Base-by-base conservation (phyloP, 371 early-diverging fungal genomes). In the Mortierella sp. region DNA sequence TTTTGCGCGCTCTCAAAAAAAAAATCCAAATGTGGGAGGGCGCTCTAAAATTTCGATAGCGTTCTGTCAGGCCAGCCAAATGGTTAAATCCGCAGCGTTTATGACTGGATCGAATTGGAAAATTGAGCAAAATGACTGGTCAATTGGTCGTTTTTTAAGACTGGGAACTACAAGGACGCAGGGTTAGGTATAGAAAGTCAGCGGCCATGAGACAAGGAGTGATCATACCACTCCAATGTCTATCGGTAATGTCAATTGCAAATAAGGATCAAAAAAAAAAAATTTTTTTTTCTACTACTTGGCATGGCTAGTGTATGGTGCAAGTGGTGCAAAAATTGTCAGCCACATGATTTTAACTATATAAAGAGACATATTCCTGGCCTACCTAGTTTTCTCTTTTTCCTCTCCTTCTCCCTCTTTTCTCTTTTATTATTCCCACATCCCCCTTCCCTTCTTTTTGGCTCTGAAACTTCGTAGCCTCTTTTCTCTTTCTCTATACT, bases 51-150 rank as follows among this genome's bases (percentile, higher is more conserved):
- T 63, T 48, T 48, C 63, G 5, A 47, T 47, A 47, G 48, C 15
- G 15, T 47, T 47, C 48, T 47, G 48, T 60, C 19, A 21, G 21
- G 36, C 40, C 43, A 43, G 43, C 43, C 43, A 43, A 60, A 60
- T 67, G 10, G 50, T 33, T 28, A 65, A 58, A 59, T 72, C 66
- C 72, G 72, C 67, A 72, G 72, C 62, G 53, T 32, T 71, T 71
- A 65, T 43, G 60, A 33, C 40, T 65, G 72, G 72, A 71, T 41
- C 19, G 48, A 16, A 47, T 16, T 28, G 28, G 28, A 43, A 21
- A 57, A 55, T 13, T 22, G 53, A 7, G 40, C 22, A 38, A 21
- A 2, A 62, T 53, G 40, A 47, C 52, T 13, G 36, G 40, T 52
- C 72, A 66, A 72, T 67, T 67, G 28, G 28, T 28, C 28, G 73